Evolutionary conservation across 2,329 filamentous ascomycete species (phyloP).

Genomic region (Botryotinia convoluta): DNA sequence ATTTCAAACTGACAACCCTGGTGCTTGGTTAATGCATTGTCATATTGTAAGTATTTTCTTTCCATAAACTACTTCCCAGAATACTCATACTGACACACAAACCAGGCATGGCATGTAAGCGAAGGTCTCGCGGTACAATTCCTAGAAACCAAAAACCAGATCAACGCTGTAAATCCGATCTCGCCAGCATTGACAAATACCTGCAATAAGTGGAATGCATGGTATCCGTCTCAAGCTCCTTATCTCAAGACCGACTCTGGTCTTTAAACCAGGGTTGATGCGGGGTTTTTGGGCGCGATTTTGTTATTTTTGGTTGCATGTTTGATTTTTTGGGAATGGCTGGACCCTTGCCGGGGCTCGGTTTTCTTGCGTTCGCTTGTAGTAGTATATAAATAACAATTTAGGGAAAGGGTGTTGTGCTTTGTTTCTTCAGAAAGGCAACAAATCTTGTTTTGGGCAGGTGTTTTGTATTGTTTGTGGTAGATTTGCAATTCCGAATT

Average conservation of each 20-base stretch:
- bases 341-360: not conserved
- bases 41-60: constrained; percentile 19
- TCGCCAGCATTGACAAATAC: constrained; percentile 25
- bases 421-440: not conserved
- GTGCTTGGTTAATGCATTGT: constrained; percentile 34
- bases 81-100: not conserved
- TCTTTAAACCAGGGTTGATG: constrained; percentile 22
- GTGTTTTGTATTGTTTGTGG: too few relatives aligned
- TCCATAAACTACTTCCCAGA: not conserved
- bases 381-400: constrained; percentile 2
- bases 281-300: not conserved
- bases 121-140: constrained; percentile 18
- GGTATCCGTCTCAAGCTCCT: constrained; percentile 21
- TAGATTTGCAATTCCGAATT: not conserved
- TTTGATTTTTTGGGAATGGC: not conserved
- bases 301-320: not conserved
- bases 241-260: constrained; percentile 34
- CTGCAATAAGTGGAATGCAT: constrained; percentile 31
- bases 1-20: constrained; percentile 40
- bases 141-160: constrained; percentile 9
- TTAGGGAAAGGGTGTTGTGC: not conserved
- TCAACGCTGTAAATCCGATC: constrained; percentile 18
- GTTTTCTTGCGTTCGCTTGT: not conserved
- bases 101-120: constrained; percentile 16
- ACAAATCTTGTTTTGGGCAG: not conserved